Percentiles rank a stretch among this genome's conserved stretches.
phyloP scores from a whole-genome alignment of 164 flowering plant species.

The Berberis thunbergii region DNA sequence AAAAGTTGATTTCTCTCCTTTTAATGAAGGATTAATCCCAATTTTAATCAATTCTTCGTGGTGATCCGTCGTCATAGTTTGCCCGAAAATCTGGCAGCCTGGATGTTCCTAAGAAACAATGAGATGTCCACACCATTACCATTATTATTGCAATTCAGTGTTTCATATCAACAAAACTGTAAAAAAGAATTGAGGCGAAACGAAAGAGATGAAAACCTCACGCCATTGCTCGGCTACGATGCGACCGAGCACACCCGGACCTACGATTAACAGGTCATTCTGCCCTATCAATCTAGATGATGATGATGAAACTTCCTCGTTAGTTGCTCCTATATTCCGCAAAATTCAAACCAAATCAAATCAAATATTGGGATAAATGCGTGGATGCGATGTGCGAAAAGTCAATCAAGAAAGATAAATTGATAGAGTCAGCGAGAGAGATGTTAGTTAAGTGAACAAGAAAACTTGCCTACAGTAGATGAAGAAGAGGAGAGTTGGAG shows the following conservation, averaged over 20 bases:
- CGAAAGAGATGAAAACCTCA: constrained; percentile 26
- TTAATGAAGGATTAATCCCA: constrained; percentile 64
- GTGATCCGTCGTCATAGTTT: constrained; percentile 66
- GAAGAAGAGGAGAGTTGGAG: not conserved
- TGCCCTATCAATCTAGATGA: constrained; percentile 36
- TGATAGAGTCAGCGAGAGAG: too few species aligned
- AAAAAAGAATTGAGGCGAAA: not conserved
- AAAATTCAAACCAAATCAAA: too few species aligned
- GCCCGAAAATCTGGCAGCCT: constrained; percentile 67
- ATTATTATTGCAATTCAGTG: not conserved
- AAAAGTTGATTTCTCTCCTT: constrained; percentile 21
- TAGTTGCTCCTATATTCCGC: too few species aligned
- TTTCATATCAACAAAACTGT: too few species aligned
- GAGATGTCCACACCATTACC: not conserved
- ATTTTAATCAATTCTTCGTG: constrained; percentile 70
- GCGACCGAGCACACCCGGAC: constrained; percentile 93
- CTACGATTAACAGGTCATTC: constrained; percentile 66
- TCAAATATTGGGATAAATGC: too few species aligned
- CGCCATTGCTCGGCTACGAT: constrained; percentile 75
- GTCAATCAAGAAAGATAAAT: too few species aligned
- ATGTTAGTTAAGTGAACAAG: too few species aligned
- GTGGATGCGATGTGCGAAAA: too few species aligned
- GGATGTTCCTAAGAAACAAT: constrained; percentile 55
- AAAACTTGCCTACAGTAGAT: not conserved
- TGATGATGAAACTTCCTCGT: not conserved